A percentile compares a stretch with the other conserved stretches of the same genome.
Conservation (phyloP, 208 protist species). For the Wallacemonas rigidus region DNA sequence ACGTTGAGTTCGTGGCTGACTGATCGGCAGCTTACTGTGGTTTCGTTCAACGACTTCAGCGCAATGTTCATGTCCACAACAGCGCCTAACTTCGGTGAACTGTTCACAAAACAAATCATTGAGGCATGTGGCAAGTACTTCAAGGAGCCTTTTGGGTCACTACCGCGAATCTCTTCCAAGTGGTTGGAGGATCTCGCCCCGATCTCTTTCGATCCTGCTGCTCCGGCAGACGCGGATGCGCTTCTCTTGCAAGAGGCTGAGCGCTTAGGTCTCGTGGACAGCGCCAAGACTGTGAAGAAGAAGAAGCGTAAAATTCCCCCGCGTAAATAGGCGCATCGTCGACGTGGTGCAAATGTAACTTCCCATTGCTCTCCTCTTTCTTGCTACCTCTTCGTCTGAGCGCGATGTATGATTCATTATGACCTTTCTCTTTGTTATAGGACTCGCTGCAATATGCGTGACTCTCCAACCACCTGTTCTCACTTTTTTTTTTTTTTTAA, state of each 20-base stretch:
- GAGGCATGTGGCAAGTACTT: conserved; percentile 52
- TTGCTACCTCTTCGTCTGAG: too few species aligned
- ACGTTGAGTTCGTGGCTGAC: not conserved
- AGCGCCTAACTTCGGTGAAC: conserved; percentile 25
- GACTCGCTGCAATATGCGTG: too few species aligned
- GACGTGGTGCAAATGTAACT: too few species aligned
- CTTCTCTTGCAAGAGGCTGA: conserved; percentile 50
- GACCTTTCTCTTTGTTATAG: too few species aligned
- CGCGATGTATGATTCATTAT: too few species aligned
- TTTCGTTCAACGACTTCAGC: conserved; percentile 32
- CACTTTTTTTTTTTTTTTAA: too few species aligned
- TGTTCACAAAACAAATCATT: conserved; percentile 53
- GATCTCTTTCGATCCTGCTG: conserved; percentile 33
- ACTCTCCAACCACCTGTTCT: too few species aligned
- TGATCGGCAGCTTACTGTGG: not conserved
- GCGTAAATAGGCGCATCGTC: not conserved
- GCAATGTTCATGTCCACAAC: conserved; percentile 31
- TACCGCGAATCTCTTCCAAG: conserved; percentile 41
- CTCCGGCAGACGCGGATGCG: conserved; percentile 45
- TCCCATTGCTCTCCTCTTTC: too few species aligned
- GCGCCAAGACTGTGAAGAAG: conserved; percentile 16
- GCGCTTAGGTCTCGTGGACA: conserved; percentile 24
- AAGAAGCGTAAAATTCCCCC: conserved; percentile 15
- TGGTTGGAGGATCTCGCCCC: conserved; percentile 38
- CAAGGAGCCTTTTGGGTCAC: conserved; percentile 32